Base-by-base conservation (phyloP, 345 rosid genomes). In the Salix viminalis region DNA sequence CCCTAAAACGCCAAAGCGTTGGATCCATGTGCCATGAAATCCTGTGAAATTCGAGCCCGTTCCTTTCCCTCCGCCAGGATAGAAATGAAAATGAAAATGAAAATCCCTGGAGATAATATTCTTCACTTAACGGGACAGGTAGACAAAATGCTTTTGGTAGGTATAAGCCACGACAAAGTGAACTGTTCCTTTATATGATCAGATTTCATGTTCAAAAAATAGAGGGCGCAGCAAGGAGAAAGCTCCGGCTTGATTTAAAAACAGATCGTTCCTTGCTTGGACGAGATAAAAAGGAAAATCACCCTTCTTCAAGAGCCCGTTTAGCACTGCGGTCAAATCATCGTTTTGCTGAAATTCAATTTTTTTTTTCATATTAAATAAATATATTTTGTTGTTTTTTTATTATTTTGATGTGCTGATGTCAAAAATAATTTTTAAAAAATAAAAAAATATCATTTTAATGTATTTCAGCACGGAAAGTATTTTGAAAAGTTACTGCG, bases 101-200 rank as follows among this genome's bases (percentile, higher is more conserved):
- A 30, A 30, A 30, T 1, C 21, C 12, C 16, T 41, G 10, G 36
- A 65, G n/a, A 68, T 75, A 78, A 42, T 76, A 74, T 79, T 81
- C 84, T 71, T 9, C 70, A 32, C 36, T 50, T 72, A 44, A 48
- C 75, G 74, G 65, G 71, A 77, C 71, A 77, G 72, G 46, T 69
- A 71, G 73, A 84, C 73, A 42, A 7, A 42, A 71, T 54, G 76
- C 70, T 67, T 66, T 73, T 74, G 46, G 50, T 61, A 75, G 80
- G 82, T 42, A 46, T 46, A 69, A 72, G 71, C 64, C 30, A 65
- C 37, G 79, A 80, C 80, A 82, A 50, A 68, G 42, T 73, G 85
- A 74, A 56, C 65, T 39, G 34, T 72, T 42, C 13, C 73, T n/a
- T 21, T 62, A 60, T 64, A 14, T 11, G 37, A 13, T 21, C 67